Evolutionary conservation across 139 green algal genomes (phyloP).

Genomic region (Closterium sp.): DNA sequence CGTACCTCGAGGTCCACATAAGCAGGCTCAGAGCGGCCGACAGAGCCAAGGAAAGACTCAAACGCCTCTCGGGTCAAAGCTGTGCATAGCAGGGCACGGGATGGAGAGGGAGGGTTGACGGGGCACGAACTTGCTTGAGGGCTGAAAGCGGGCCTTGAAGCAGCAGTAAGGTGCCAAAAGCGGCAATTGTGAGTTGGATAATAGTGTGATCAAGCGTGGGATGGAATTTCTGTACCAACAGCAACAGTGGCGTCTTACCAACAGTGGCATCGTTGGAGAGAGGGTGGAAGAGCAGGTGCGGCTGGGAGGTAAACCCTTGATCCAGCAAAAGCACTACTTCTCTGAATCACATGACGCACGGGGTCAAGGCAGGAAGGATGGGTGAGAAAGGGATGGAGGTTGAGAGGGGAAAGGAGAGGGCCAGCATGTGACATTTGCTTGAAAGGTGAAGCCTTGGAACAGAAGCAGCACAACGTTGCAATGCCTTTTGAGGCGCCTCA

Average conservation of each 20-base stretch:
- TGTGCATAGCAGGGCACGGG: background rate
- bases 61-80: slow-evolving; percentile 4
- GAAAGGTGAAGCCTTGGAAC: too few relatives aligned
- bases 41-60: slow-evolving; percentile 7
- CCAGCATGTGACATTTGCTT: too few relatives aligned
- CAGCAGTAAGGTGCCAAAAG: background rate
- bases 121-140: background rate
- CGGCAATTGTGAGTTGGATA: too few relatives aligned
- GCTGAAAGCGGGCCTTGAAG: too few relatives aligned
- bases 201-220: too few relatives aligned
- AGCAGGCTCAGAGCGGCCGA: background rate
- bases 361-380: too few relatives aligned
- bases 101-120: background rate
- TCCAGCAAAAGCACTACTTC: slow-evolving; percentile 9
- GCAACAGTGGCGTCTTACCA: background rate
- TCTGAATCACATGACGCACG: background rate
- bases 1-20: slow-evolving; percentile 27
- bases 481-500: too few relatives aligned
- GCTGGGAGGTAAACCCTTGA: background rate
- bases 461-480: too few relatives aligned
- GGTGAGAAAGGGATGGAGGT: too few relatives aligned
- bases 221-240: background rate
- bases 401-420: too few relatives aligned
- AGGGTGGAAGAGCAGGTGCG: slow-evolving; percentile 9
- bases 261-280: slow-evolving; percentile 35